Conservation (phyloP, 1,284 basidiomycete genomes). For the Ganoderma sp. region DNA sequence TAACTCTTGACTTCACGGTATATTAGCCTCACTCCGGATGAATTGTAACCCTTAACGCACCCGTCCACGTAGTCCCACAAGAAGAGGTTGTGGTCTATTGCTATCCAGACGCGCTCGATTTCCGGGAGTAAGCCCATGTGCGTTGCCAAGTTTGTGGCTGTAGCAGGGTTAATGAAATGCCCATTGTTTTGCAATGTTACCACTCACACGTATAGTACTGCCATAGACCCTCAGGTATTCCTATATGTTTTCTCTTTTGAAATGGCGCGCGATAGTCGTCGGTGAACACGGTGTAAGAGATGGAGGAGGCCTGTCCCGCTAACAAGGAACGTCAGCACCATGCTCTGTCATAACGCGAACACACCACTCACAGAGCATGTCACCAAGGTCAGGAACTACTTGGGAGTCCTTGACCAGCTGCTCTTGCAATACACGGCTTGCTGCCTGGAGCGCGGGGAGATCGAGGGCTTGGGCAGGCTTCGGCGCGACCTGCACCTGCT, state of each 20-base stretch:
- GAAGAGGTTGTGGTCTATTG: conserved; percentile 93
- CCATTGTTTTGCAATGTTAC: neutral
- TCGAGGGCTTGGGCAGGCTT: conserved; percentile 55
- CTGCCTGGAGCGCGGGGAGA: conserved; percentile 65
- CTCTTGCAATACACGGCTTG: conserved; percentile 69
- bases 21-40: neutral
- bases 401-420: conserved; percentile 73
- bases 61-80: conserved; percentile 97
- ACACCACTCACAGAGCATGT: conserved; percentile 58
- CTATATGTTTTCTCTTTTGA: conserved; percentile 76
- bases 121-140: conserved; percentile 92
- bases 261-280: conserved; percentile 83
- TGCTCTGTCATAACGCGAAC: neutral
- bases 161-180: conserved; percentile 22
- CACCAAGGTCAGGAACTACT: conserved; percentile 74
- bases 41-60: conserved; percentile 50
- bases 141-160: conserved; percentile 65
- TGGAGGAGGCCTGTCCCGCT: conserved; percentile 71
- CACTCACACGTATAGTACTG: conserved; percentile 79
- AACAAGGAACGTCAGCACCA: conserved; percentile 21
- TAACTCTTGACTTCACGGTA: conserved; percentile 70
- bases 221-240: conserved; percentile 84
- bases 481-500: conserved; percentile 30
- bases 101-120: conserved; percentile 95
- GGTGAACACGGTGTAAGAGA: conserved; percentile 76